Percentiles rank a stretch among this genome's conserved stretches.
phyloP scores from a whole-genome alignment of 2,329 filamentous ascomycete genomes.

The Ceratocystis cubensis region DNA sequence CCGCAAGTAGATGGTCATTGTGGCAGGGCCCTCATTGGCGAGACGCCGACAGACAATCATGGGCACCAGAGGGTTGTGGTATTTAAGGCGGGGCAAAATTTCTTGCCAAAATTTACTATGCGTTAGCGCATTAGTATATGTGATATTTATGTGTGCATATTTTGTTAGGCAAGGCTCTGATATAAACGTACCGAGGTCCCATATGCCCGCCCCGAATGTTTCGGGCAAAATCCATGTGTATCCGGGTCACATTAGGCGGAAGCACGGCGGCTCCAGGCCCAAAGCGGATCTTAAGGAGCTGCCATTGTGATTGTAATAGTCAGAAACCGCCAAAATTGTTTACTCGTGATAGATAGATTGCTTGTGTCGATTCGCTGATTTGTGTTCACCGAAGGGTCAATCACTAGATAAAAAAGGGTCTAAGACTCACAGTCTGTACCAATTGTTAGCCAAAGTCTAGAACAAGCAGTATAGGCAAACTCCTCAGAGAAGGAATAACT shows the following conservation, averaged over 20 bases:
- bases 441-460: background rate
- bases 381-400: background rate
- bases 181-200: constrained; percentile 50
- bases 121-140: background rate
- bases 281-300: constrained; percentile 64
- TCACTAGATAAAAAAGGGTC: background rate
- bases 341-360: background rate
- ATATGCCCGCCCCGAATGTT: constrained; percentile 54
- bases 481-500: constrained; percentile 26
- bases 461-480: background rate
- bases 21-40: constrained; percentile 43
- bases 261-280: constrained; percentile 76
- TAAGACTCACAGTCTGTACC: background rate
- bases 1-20: constrained; percentile 53
- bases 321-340: background rate
- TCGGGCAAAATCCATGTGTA: constrained; percentile 60
- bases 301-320: constrained; percentile 22
- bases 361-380: background rate
- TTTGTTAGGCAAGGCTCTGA: constrained; percentile 22
- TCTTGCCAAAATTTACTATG: constrained; percentile 76
- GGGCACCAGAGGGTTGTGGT: constrained; percentile 73
- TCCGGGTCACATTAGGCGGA: constrained; percentile 59
- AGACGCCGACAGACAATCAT: constrained; percentile 66
- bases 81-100: constrained; percentile 78
- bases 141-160: constrained; percentile 21